Evolutionary conservation across 148 eudicot genomes (phyloP).

Genomic region (Silene uniflora): DNA sequence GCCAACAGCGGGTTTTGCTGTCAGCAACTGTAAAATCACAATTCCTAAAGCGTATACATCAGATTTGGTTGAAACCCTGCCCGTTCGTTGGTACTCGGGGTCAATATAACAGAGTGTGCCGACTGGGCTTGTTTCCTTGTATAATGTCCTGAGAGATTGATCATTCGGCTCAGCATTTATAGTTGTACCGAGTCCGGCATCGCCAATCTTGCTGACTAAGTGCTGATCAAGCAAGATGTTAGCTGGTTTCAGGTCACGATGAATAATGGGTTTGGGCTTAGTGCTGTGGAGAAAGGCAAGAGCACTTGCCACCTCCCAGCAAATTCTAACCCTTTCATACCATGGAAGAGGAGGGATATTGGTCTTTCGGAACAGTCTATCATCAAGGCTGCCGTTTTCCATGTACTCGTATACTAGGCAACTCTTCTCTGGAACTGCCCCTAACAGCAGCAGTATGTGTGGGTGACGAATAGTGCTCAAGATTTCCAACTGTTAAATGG

Average conservation of each 20-base stretch:
- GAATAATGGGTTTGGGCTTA: constrained; percentile 77
- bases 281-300: constrained; percentile 67
- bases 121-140: constrained; percentile 64
- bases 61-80: constrained; percentile 63
- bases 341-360: constrained; percentile 64
- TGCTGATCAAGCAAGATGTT: constrained; percentile 65
- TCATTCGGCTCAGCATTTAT: constrained; percentile 40
- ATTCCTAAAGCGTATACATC: constrained; percentile 92
- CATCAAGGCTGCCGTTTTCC: constrained; percentile 82
- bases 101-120: constrained; percentile 88
- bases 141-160: constrained; percentile 32
- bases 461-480: constrained; percentile 88
- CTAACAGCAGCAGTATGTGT: constrained; percentile 73
- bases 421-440: constrained; percentile 74
- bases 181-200: constrained; percentile 78
- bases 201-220: constrained; percentile 66
- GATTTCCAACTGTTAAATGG: constrained; percentile 63
- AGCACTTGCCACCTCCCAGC: constrained; percentile 66
- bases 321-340: constrained; percentile 51
- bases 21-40: constrained; percentile 72
- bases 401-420: constrained; percentile 81
- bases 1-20: constrained; percentile 71
- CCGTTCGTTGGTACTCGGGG: constrained; percentile 91
- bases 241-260: constrained; percentile 86
- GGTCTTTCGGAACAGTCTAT: constrained; percentile 50